These are phyloP conservation scores for Margaritispora aquatica DNA, from an alignment of 495 filamentous ascomycete species.

Conservation along the genomic window DNA sequence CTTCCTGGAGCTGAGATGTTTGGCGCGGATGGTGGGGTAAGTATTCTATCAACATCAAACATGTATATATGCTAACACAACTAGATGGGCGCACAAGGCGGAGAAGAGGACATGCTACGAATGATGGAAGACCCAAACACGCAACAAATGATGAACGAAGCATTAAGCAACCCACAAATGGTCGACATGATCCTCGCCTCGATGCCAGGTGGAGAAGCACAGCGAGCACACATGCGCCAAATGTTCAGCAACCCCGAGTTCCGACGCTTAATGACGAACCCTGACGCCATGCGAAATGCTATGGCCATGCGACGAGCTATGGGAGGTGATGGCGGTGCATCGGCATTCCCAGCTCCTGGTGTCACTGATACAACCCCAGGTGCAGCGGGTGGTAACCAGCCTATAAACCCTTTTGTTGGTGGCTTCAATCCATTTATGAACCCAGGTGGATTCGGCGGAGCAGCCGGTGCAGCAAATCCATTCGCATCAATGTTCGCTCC, in stretches of 20 bases:
- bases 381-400: slow-evolving; percentile 24
- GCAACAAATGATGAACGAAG: slow-evolving; percentile 81
- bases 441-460: slow-evolving; percentile 23
- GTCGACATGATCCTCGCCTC: slow-evolving; percentile 87
- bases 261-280: slow-evolving; percentile 93
- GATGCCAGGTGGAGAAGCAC: slow-evolving; percentile 79
- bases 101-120: slow-evolving; percentile 68
- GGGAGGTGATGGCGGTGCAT: slow-evolving; percentile 46
- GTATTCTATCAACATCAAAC: slow-evolving; percentile 30
- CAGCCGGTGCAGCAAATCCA: slow-evolving; percentile 50
- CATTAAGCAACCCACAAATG: slow-evolving; percentile 85
- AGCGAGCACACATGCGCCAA: slow-evolving; percentile 70
- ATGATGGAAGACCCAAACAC: slow-evolving; percentile 86
- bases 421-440: slow-evolving; percentile 26
- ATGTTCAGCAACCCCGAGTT: slow-evolving; percentile 83
- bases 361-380: slow-evolving; percentile 30
- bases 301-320: slow-evolving; percentile 71
- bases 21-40: slow-evolving; percentile 93
- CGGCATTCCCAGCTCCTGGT: slow-evolving; percentile 84
- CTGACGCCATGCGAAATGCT: slow-evolving; percentile 71
- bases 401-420: background rate
- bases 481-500: slow-evolving; percentile 59
- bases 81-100: slow-evolving; percentile 87
- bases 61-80: slow-evolving; percentile 22
- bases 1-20: slow-evolving; percentile 86